These are phyloP conservation scores for Epichloe gansuensis DNA, from an alignment of 2,329 filamentous ascomycete genomes.

Conservation along the genomic window DNA sequence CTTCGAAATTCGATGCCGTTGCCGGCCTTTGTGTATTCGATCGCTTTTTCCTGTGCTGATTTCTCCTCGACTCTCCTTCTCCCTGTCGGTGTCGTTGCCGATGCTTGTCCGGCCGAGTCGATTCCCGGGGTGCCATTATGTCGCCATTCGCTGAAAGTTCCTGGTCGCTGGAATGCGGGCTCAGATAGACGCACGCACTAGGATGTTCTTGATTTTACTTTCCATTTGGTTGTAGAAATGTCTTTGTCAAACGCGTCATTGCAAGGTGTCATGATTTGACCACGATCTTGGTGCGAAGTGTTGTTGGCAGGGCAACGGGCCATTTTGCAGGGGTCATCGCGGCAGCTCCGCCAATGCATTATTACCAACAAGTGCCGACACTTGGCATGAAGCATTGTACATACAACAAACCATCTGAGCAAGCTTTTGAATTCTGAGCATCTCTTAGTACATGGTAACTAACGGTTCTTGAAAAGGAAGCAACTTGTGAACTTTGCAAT, in stretches of 20 bases:
- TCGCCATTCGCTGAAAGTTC: neutral
- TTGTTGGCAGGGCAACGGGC: slow-evolving; percentile 4
- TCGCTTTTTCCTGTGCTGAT: slow-evolving; percentile 24
- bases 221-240: neutral
- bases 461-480: too few relatives aligned
- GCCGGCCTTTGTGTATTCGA: slow-evolving; percentile 20
- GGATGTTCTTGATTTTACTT: neutral
- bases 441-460: too few relatives aligned
- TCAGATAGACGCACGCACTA: slow-evolving; percentile 2
- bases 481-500: too few relatives aligned
- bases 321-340: neutral
- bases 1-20: slow-evolving; percentile 19
- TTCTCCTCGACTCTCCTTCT: slow-evolving; percentile 17
- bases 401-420: too few relatives aligned
- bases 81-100: slow-evolving; percentile 17
- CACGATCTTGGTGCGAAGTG: neutral
- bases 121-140: slow-evolving; percentile 6
- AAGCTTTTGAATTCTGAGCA: too few relatives aligned
- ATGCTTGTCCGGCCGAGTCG: slow-evolving; percentile 8
- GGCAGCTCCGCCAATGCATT: too few relatives aligned
- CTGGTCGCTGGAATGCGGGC: slow-evolving; percentile 7
- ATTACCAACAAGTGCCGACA: too few relatives aligned
- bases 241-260: neutral
- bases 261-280: neutral
- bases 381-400: too few relatives aligned